These are phyloP conservation scores for Fonsecaea pedrosoi DNA, from an alignment of 2,329 filamentous ascomycete species.

Conservation along the genomic window DNA sequence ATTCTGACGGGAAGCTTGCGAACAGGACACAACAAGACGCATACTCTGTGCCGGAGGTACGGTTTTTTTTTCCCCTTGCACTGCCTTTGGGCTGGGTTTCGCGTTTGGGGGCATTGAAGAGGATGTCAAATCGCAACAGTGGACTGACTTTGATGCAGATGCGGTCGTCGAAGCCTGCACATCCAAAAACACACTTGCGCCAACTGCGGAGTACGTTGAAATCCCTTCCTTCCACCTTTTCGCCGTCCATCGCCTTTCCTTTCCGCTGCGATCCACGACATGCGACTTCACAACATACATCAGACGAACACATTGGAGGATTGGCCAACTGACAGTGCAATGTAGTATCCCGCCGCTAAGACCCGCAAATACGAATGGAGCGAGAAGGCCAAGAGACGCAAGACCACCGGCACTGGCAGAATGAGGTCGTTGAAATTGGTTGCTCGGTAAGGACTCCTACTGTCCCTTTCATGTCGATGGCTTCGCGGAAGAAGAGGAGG, in stretches of 20 bases:
- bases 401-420: constrained; percentile 96
- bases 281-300: neutral
- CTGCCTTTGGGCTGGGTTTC: neutral
- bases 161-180: constrained; percentile 93
- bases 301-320: neutral
- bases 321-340: constrained; percentile 20
- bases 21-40: constrained; percentile 84
- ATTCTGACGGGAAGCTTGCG: constrained; percentile 25
- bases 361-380: constrained; percentile 99
- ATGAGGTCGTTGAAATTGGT: constrained; percentile 94
- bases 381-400: constrained; percentile 99
- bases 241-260: neutral
- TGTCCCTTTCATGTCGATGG: neutral
- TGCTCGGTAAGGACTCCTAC: constrained; percentile 60
- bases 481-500: neutral
- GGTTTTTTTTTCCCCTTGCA: constrained; percentile 54
- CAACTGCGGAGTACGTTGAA: constrained; percentile 70
- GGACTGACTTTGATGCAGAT: constrained; percentile 48
- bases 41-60: constrained; percentile 98
- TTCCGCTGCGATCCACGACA: neutral
- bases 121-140: neutral
- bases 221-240: neutral
- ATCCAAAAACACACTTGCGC: constrained; percentile 99
- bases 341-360: constrained; percentile 89
- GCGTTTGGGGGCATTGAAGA: neutral